A percentile compares a stretch with the other conserved stretches of the same genome.
phyloP scores from a whole-genome alignment of 1,139 yeast species.

The Suhomyces chickasaworum region DNA sequence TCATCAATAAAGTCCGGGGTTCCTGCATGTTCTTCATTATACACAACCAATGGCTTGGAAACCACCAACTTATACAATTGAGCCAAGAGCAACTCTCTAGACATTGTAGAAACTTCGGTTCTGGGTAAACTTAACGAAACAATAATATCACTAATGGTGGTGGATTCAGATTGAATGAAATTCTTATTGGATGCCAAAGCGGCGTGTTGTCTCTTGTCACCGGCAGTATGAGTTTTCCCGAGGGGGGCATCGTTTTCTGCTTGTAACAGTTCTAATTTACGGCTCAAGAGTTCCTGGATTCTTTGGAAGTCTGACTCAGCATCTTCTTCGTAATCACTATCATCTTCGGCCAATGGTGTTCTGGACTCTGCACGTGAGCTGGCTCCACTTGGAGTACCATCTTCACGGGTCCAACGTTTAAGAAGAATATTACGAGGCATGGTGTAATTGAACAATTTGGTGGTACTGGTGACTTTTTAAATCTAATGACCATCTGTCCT shows the following conservation, averaged over 20 bases:
- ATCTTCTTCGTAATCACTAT: constrained; percentile 38
- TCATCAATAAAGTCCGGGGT: constrained; percentile 39
- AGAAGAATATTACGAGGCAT: constrained; percentile 10
- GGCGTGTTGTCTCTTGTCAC: constrained; percentile 32
- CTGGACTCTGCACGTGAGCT: constrained; percentile 41
- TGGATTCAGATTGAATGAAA: constrained; percentile 39
- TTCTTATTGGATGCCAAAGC: constrained; percentile 36
- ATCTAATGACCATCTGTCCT: constrained; percentile 9
- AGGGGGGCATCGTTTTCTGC: constrained; percentile 18
- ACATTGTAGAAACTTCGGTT: constrained; percentile 47
- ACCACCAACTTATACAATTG: constrained; percentile 53
- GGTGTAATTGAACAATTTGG: neutral
- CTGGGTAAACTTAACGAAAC: constrained; percentile 42
- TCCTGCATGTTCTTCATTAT: constrained; percentile 41
- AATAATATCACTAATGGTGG: constrained; percentile 46
- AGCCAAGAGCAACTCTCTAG: constrained; percentile 54
- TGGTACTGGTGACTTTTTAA: constrained; percentile 1
- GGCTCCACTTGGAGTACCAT: constrained; percentile 18
- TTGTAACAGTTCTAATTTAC: constrained; percentile 35
- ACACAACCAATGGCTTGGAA: constrained; percentile 42
- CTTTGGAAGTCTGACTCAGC: constrained; percentile 44
- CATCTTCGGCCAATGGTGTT: constrained; percentile 46
- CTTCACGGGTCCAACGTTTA: constrained; percentile 19
- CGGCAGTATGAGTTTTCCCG: constrained; percentile 19
- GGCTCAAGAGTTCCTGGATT: constrained; percentile 44